Evolutionary conservation across 768 basidiomycete species (phyloP).

Genomic region (Nevesoporus exiguus): DNA sequence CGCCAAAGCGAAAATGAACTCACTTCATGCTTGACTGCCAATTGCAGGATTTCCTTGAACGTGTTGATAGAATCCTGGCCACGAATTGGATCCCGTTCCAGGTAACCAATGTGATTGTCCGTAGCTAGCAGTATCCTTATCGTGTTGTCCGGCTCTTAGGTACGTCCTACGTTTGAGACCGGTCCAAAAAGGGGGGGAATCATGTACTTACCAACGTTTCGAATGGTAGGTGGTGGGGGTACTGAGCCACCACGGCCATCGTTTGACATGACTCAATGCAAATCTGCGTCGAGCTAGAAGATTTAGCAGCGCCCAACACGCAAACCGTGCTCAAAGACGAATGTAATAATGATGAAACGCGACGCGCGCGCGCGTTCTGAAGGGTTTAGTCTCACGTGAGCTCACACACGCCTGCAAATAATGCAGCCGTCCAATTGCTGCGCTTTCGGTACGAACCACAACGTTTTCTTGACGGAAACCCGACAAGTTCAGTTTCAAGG

Average conservation of each 20-base stretch:
- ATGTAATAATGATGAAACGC: constrained; percentile 1
- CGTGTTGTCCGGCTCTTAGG: constrained; percentile 58
- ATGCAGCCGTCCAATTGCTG: background rate
- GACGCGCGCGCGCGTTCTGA: constrained; percentile 10
- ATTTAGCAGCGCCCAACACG: background rate
- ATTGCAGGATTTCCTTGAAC: constrained; percentile 88
- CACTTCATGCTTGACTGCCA: constrained; percentile 87
- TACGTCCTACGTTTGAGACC: constrained; percentile 1
- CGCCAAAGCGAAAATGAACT: constrained; percentile 27
- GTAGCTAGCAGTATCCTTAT: constrained; percentile 88
- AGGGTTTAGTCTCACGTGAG: constrained; percentile 19
- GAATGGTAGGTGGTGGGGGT: constrained; percentile 35
- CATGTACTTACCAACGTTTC: constrained; percentile 36
- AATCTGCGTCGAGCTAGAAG: background rate
- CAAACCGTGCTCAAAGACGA: background rate
- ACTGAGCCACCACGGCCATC: constrained; percentile 22
- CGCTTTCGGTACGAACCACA: constrained; percentile 8
- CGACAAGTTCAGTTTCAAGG: background rate
- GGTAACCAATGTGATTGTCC: constrained; percentile 94
- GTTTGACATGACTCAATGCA: constrained; percentile 25
- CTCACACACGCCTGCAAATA: too few species aligned
- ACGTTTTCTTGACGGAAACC: background rate
- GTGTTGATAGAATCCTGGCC: constrained; percentile 95
- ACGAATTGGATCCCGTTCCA: constrained; percentile 90
- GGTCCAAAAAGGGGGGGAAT: background rate